phyloP scores from a whole-genome alignment of 1,284 basidiomycete genomes.

The Papiliotrema flavescens region DNA sequence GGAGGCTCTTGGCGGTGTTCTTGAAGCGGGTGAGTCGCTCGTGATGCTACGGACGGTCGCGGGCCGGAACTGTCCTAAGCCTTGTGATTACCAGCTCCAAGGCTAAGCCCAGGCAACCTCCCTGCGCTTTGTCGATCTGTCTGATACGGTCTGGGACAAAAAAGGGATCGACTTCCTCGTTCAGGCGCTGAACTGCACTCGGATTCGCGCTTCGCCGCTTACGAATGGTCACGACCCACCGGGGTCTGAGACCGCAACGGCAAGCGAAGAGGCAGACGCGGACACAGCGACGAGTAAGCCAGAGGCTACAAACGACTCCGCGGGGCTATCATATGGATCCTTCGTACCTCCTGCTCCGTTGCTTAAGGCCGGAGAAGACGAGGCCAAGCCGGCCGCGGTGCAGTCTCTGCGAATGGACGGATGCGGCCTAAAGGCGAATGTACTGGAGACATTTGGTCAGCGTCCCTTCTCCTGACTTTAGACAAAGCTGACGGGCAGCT shows the following conservation, averaged over 20 bases:
- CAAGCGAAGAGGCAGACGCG: constrained; percentile 1
- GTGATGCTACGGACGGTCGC: too few species aligned
- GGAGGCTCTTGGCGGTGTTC: constrained; percentile 77
- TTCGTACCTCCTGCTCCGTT: constrained; percentile 41
- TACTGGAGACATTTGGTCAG: constrained; percentile 72
- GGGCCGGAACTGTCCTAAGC: background rate
- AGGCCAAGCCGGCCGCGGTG: constrained; percentile 44
- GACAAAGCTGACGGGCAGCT: constrained; percentile 51
- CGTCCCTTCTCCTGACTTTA: constrained; percentile 6
- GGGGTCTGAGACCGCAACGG: background rate
- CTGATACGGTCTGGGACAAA: constrained; percentile 81
- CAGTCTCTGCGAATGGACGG: constrained; percentile 80
- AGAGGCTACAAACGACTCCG: constrained; percentile 21
- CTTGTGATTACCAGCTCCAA: background rate
- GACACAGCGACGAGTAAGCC: too few species aligned
- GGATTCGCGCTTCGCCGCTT: background rate
- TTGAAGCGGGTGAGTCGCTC: constrained; percentile 59
- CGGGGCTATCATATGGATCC: constrained; percentile 32
- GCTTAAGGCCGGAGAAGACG: constrained; percentile 25
- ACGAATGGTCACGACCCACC: background rate
- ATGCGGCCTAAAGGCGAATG: constrained; percentile 66
- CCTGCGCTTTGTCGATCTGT: constrained; percentile 81
- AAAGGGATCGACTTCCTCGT: constrained; percentile 77
- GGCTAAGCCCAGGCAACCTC: constrained; percentile 61
- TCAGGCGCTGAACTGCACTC: constrained; percentile 56